Percentiles rank a stretch among this genome's conserved stretches.
Evolutionary conservation across 805 yeast genomes (phyloP).

Genomic region (Suhomyces xylopsoci): DNA sequence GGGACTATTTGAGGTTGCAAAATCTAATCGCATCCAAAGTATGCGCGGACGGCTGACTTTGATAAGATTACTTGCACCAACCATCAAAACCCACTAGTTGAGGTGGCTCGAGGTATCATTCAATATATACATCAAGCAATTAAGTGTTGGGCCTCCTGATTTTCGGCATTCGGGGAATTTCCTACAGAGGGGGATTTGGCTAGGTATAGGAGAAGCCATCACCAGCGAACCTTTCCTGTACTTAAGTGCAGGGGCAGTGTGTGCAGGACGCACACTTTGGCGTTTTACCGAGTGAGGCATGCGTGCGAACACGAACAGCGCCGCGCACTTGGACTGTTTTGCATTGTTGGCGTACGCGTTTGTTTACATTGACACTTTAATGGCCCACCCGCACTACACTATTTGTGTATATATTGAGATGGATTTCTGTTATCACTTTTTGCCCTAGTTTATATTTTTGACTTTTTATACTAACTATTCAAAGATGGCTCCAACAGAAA

Average conservation of each 20-base stretch:
- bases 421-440: not conserved
- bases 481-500: conserved; percentile 28
- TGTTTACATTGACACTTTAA: conserved; percentile 4
- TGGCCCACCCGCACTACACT: not conserved
- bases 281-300: not conserved
- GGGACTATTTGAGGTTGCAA: not conserved
- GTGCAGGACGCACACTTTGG: not conserved
- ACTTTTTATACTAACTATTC: conserved; percentile 7
- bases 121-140: not conserved
- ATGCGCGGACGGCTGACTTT: not conserved
- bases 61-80: not conserved
- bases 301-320: not conserved
- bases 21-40: not conserved
- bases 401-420: conserved; percentile 1
- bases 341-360: conserved; percentile 3
- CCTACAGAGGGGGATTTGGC: conserved; percentile 5
- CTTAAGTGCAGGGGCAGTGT: not conserved
- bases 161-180: not conserved
- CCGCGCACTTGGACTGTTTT: not conserved
- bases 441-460: not conserved
- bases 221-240: conserved; percentile 1
- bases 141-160: not conserved
- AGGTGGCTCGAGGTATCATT: not conserved
- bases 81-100: not conserved
- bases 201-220: conserved; percentile 4